Evolutionary conservation across 495 filamentous ascomycete genomes (phyloP), one percentile per base, ranked within the genome.

Genomic region (Aspergillus carlsbadensis): DNA sequence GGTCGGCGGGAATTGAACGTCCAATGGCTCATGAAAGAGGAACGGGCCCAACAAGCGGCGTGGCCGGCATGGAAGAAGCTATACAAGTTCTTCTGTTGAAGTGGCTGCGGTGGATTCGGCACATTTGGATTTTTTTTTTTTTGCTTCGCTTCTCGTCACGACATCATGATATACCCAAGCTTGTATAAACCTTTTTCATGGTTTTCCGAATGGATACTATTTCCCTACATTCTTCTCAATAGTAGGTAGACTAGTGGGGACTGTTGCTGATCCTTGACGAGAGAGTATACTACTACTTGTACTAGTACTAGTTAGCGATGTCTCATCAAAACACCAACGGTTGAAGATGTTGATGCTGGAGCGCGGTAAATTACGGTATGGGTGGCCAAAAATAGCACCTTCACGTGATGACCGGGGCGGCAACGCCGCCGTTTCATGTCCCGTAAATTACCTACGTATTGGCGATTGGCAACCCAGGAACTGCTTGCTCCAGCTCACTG

Each of bases 31-130:
- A 74, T 93, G 44, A 84, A 83, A 26, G 85, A 91, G 60, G 93
- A 98, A 72, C 70, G 78, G 7, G 83, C 84, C 17, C 91, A 96
- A 73, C 74, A 73, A 67, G 80, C 78, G 15, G 59, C 68, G 5
- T 94, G 91, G 92, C 91, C 92, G 0, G 70, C 34, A 56, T 96
- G 93, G 92, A 98, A 96, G 82, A 90, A 84, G 68, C 55, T 83
- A 17, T 85, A 82, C 58, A 82, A 81, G 53, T 59, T 79, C 43
- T 80, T 85, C 67, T 85, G 82, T 57, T 85, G 76, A 37, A 11
- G 26, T 4, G 8, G 26, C 26, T 8, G 26, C 26, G 8, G 8
- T 29, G 3, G 8, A 8, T 4, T 8, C 3, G 14, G 24, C 10
- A 31, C 5, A 29, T 5, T 24, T 50, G 17, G 29, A 15, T 44